Conservation (phyloP, 2,329 filamentous ascomycete genomes). For the Akanthomyces lecanii region DNA sequence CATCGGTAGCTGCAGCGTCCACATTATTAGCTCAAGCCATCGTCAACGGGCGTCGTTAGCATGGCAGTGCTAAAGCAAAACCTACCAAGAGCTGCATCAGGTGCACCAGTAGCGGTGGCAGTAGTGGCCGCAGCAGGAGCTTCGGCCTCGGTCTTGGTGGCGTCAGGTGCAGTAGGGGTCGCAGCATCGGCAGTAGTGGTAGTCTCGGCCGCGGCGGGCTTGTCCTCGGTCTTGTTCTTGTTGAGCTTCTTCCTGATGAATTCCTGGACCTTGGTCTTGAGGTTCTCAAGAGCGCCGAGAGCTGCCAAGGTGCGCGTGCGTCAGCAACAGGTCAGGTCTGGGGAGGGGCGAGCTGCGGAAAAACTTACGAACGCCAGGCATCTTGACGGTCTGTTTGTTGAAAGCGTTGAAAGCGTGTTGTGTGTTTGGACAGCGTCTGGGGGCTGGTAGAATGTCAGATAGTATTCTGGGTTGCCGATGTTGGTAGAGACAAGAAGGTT, state of each 20-base stretch:
- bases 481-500: constrained; percentile 5
- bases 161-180: constrained; percentile 21
- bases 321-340: background rate
- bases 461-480: constrained; percentile 8
- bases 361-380: constrained; percentile 51
- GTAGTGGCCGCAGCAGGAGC: constrained; percentile 19
- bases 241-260: constrained; percentile 47
- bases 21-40: constrained; percentile 15
- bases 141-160: constrained; percentile 19
- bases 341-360: too few relatives aligned
- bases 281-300: constrained; percentile 47
- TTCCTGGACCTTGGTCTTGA: constrained; percentile 53
- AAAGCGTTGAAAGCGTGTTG: background rate
- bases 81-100: constrained; percentile 20
- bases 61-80: background rate
- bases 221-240: constrained; percentile 27
- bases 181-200: constrained; percentile 16
- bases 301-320: constrained; percentile 31
- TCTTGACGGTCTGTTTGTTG: constrained; percentile 28
- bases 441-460: constrained; percentile 7
- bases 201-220: constrained; percentile 21
- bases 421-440: constrained; percentile 20
- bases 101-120: constrained; percentile 25
- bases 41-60: background rate
- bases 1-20: constrained; percentile 18